Base-by-base conservation (phyloP, 208 protist species). In the Trypanosoma avium region DNA sequence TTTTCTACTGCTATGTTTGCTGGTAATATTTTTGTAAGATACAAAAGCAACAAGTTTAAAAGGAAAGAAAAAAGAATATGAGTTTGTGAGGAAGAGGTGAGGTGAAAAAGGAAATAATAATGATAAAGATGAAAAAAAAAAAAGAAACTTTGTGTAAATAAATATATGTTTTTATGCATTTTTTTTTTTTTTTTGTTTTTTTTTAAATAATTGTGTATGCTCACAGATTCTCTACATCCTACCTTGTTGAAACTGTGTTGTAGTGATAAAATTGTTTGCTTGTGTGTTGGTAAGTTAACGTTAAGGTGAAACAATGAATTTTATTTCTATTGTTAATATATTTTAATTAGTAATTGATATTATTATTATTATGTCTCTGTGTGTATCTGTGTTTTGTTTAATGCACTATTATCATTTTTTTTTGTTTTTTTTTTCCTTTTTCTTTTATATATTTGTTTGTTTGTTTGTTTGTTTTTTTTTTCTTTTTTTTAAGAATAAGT, bases 201-300 rank as follows among this genome's bases (percentile, higher is more conserved):
- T 42, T 42, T 42, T 42, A 8, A n/a, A n/a, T 42, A 13, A 8
- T 42, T 42, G 12, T 42, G 36, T 42, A 15, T 8, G 10, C 7
- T 42, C 36, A 42, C 36, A 42, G 36, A 42, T 42, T 42, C 7
- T 42, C 17, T 42, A n/a, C 17, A n/a, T 38, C 10, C 10, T 38
- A n/a, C n/a, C n/a, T n/a, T 47, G 5, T 12, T 24, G 17, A 0
- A 40, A 13, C 43, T 36, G 27, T 33, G 35, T 56, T 19, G 30
- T 56, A 13, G 30, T 33, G 30, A 3, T 40, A 3, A 30, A 30
- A 5, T 1, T 32, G 40, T 35, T 19, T 15, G 21, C 1, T 43
- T 59, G 36, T n/a, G n/a, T 38, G 26, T 54, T 53, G n/a, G 19
- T 57, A 56, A 66, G 5, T 47, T 35, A 54, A 62, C 24, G 29